Base-by-base conservation (phyloP, 2,329 filamentous ascomycete species). In the Ceratocystis diversiconidia region DNA sequence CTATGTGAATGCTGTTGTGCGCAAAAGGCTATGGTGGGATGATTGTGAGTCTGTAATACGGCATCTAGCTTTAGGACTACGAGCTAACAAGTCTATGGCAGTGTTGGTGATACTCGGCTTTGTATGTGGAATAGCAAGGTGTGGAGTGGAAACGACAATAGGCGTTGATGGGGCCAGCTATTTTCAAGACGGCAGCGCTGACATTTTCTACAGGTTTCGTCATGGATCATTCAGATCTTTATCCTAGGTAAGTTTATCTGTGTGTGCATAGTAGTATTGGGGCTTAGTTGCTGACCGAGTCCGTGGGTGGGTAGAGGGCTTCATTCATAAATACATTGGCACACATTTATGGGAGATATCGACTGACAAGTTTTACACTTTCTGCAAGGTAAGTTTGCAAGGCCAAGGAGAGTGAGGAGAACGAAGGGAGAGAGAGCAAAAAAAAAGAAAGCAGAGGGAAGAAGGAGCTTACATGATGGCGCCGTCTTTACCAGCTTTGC, bases 31-130 rank as follows among this genome's bases (percentile, higher is more conserved):
- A 22, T 61, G 59, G 30, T 61, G 30, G 17, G 59, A 61, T 22
- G 59, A 61, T 19, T 61, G 25, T 61, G 5, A 61, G 59, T 61
- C 36, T 41, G 0, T 25, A 41, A 22, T 50, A 5, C 48, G 17
- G n/a, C n/a, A 25, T 19, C 8, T 8, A 25, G 17, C 3, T 22
- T 50, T 50, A 19, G 3, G n/a, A 50, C n/a, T 50, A 19, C 22
- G 32, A 41, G n/a, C 59, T 43, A 25, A 61, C 19, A 61, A 6
- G 30, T 61, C 19, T 44, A 8, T 10, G 30, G 22, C 59, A 61
- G 59, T 61, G n/a, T 22, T 41, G 30, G 41, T 61, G 59, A 15
- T 41, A 44, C 32, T 61, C n/a, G 59, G 59, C n/a, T 61, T 36
- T 61, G 59, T 41, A 43, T 8, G 59, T 61, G 7, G 17, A 10